Evolutionary conservation across 2,329 filamentous ascomycete species (phyloP).

Genomic region (Phoma herbarum): DNA sequence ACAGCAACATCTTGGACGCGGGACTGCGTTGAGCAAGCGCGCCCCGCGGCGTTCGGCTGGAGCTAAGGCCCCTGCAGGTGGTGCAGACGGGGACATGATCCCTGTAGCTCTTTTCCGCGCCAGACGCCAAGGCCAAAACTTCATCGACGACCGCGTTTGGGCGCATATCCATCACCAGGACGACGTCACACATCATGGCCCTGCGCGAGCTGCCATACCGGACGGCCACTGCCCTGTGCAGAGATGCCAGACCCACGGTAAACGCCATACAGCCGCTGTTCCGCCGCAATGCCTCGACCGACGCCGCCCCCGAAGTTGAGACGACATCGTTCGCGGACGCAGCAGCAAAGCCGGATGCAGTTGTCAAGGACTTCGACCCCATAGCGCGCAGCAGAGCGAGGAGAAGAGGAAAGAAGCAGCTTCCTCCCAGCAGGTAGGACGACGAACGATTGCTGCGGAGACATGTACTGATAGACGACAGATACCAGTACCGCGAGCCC

Average conservation of each 20-base stretch:
- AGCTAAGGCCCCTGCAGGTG: not conserved
- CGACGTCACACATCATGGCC: conserved; percentile 43
- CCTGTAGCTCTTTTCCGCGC: conserved; percentile 22
- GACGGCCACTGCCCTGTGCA: conserved; percentile 37
- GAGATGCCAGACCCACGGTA: conserved; percentile 37
- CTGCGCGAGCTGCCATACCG: conserved; percentile 49
- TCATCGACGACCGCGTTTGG: not conserved
- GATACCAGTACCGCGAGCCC: conserved; percentile 94
- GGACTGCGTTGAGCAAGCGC: not conserved
- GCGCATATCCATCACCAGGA: conserved; percentile 22
- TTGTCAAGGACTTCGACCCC: conserved; percentile 59
- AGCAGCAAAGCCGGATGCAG: conserved; percentile 51
- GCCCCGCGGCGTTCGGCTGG: conserved; percentile 1
- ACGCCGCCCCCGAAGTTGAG: conserved; percentile 58
- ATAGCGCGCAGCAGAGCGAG: conserved; percentile 56
- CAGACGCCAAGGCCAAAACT: conserved; percentile 27
- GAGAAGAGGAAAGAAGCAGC: conserved; percentile 51
- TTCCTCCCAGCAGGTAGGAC: conserved; percentile 63
- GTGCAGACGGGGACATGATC: conserved; percentile 9
- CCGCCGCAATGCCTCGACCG: conserved; percentile 59
- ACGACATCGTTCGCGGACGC: conserved; percentile 56
- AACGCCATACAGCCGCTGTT: conserved; percentile 32
- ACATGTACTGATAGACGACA: conserved; percentile 48
- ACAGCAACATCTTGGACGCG: not conserved
- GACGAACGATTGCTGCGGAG: not conserved